Conservation (phyloP, 139 green algal genomes). For the Spirogloea muscicola region DNA sequence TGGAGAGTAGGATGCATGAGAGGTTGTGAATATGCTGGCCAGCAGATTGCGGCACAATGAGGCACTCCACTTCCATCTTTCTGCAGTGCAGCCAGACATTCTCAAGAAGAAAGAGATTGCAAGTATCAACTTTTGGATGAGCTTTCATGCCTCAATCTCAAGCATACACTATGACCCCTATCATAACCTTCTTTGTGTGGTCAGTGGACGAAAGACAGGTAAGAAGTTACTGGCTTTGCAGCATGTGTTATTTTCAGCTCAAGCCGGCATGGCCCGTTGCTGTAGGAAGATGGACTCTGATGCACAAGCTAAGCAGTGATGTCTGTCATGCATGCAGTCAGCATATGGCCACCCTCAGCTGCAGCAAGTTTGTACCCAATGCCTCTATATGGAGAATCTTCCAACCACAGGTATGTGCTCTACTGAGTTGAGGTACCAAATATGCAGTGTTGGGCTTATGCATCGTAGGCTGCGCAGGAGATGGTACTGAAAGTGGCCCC, state of each 20-base stretch:
- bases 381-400: not conserved
- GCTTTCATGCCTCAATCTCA: slow-evolving; percentile 51
- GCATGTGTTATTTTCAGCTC: not conserved
- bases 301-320: not conserved
- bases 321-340: not conserved
- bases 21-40: not conserved
- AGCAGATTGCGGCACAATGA: not conserved
- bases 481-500: too few species aligned
- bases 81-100: slow-evolving; percentile 24
- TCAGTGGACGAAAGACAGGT: not conserved
- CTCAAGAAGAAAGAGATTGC: slow-evolving; percentile 35
- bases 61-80: not conserved
- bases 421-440: not conserved
- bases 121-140: slow-evolving; percentile 65
- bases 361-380: not conserved
- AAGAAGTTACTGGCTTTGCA: not conserved
- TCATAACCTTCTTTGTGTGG: slow-evolving; percentile 5
- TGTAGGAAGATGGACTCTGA: not conserved
- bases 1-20: too few species aligned
- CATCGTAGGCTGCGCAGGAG: not conserved
- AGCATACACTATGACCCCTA: slow-evolving; percentile 47
- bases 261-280: not conserved
- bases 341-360: slow-evolving; percentile 1
- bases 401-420: slow-evolving; percentile 13
- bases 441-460: not conserved